Conservation (phyloP, 1,139 yeast species). For the Yamadazyma diddensiae region DNA sequence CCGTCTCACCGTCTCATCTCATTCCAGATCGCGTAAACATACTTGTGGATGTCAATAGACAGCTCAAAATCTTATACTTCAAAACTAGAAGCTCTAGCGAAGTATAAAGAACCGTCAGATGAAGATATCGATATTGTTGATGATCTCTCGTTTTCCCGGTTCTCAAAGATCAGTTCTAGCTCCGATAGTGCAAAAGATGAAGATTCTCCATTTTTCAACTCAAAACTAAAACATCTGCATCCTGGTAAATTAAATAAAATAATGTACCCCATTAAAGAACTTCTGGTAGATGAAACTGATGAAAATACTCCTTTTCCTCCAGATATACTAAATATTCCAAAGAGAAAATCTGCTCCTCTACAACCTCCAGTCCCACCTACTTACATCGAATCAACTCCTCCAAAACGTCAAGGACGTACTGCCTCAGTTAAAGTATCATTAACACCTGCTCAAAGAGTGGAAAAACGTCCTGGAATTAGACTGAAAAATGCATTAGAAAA, state of each 20-base stretch:
- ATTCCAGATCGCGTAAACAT: background rate
- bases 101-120: slow-evolving; percentile 13
- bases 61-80: slow-evolving; percentile 6
- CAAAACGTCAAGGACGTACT: slow-evolving; percentile 20
- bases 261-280: slow-evolving; percentile 14
- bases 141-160: slow-evolving; percentile 37
- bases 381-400: slow-evolving; percentile 16
- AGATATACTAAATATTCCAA: background rate
- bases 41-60: too few relatives aligned
- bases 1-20: background rate
- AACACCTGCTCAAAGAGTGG: slow-evolving; percentile 54
- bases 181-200: background rate
- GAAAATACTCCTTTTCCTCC: slow-evolving; percentile 9
- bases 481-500: slow-evolving; percentile 47
- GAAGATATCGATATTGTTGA: slow-evolving; percentile 23
- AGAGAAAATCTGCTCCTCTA: slow-evolving; percentile 1
- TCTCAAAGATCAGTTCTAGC: slow-evolving; percentile 21
- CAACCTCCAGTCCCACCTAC: slow-evolving; percentile 1
- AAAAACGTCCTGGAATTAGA: slow-evolving; percentile 37
- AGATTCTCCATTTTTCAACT: background rate
- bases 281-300: slow-evolving; percentile 7
- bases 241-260: too few relatives aligned
- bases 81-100: slow-evolving; percentile 7
- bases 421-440: slow-evolving; percentile 44
- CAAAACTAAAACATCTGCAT: too few relatives aligned